Base-by-base conservation (phyloP, 1,139 yeast species). In the Wickerhamomyces sp. region DNA sequence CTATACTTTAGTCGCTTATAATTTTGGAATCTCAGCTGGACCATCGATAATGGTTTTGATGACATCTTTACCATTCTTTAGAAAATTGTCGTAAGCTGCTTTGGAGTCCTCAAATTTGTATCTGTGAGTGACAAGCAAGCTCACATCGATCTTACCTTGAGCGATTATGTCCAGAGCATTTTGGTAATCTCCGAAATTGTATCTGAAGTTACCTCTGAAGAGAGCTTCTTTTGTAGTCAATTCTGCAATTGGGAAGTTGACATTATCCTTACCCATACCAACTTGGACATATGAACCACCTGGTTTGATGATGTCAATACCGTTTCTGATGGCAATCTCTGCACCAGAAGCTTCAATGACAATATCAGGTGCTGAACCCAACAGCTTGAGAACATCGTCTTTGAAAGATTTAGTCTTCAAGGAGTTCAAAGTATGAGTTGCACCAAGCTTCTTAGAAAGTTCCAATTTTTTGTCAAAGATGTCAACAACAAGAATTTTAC, bases 201-300 rank as follows among this genome's bases (percentile, higher is more conserved):
- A 88, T 58, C 96, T 76, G 70, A 86, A 87, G 42, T 81, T 76
- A 25, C 94, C 95, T 54, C 71, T 77, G 53, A 85, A 63, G 1
- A 71, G 68, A 49, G 84, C 60, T 57, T 87, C 95, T 55, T 78
- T 82, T 44, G 75, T 75, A 23, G 80, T 75, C 46, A 85, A 66
- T 43, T 74, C 78, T 27, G 84, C 75, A 52, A 87, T 76, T 39
- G 95, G 95, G 70, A 87, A 78, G 36, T 65, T 65, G 39, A 82
- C 75, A 40, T 70, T 66, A 31, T 77, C 79, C 32, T 71, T 72
- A 16, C 91, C 86, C 68, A 81, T 82, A 28, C 93, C 94, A 26
- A 83, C 84, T 55, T 81, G 88, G 19, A 82, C 85, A 49, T 70
- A 75, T 32, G 75, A 62, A 16, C 89, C 93, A 33, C 84, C 87